Base-by-base conservation (phyloP, 352 stramenopile genomes). In the Phytophthora cactorum region DNA sequence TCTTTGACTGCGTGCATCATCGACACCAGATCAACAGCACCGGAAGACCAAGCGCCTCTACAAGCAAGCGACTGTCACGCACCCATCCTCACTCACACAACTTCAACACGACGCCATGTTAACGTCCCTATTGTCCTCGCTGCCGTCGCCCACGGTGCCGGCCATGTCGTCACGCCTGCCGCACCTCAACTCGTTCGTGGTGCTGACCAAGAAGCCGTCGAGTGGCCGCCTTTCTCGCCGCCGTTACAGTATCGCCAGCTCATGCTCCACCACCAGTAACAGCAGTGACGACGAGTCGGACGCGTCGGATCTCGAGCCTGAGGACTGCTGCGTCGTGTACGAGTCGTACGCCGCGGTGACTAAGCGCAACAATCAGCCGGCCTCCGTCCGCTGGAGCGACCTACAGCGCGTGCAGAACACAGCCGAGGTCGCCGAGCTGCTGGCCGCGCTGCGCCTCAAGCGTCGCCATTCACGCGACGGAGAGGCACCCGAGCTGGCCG, bases 271-370 rank as follows among this genome's bases (percentile, higher is more conserved):
- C 0, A 52, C 63, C 29, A 79, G 72, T 50, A 83, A 71, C 63
- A 72, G 50, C 47, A 83, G 75, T 39, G 73, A 77, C 52, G 77
- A 76, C 50, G 76, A 87, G 34, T 74, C 49, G 61, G 68, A 81
- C 52, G 29, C 27, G 1, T 63, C 47, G 2, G 45, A 75, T 25
- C 38, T 69, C 14, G 72, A 77, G 57, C 36, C 51, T 6, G 74
- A 88, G 39, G 79, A 81, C 57, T 84, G 71, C 46, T 75, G 67
- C 52, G 59, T 91, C 50, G 77, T 75, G 15, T 94, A 92, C 76
- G 84, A 90, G 67, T 91, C 81, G 17, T 94, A 92, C 70, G 86
- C 82, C 5, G 84, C 86, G 31, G 84, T 92, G 27, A 65, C 82
- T 17, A 81, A 82, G 46, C 84, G 84, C 63, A 73, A 63, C 47